Percentiles rank a stretch among this genome's conserved stretches.
Conservation (phyloP, 208 protist species). For the Trichomonas tenax region DNA sequence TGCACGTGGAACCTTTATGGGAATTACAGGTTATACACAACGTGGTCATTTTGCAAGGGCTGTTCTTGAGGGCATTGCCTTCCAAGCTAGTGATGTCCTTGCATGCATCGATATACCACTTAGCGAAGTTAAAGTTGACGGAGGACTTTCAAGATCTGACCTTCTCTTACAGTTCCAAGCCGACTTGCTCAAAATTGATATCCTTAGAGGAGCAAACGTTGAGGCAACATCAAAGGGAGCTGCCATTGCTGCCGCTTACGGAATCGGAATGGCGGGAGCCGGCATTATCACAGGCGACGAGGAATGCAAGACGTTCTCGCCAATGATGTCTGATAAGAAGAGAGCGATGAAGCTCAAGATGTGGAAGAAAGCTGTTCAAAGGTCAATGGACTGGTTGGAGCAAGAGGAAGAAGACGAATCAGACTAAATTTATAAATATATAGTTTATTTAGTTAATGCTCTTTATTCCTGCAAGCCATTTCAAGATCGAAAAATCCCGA, state of each 20-base stretch:
- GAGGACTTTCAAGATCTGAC: conserved; percentile 66
- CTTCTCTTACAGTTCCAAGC: conserved; percentile 79
- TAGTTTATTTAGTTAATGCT: not conserved
- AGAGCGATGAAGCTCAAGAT: not conserved
- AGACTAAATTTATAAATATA: not conserved
- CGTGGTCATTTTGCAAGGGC: conserved; percentile 43
- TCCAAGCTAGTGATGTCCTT: conserved; percentile 37
- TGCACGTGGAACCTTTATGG: conserved; percentile 62
- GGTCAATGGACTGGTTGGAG: conserved; percentile 13
- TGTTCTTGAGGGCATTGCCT: conserved; percentile 38
- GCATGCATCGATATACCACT: conserved; percentile 40
- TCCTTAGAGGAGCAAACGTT: conserved; percentile 21
- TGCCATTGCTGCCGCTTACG: conserved; percentile 28
- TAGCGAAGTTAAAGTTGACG: conserved; percentile 67
- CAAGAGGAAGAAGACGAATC: not conserved
- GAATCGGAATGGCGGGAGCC: not conserved
- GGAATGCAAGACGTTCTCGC: not conserved
- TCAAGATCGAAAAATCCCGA: no score
- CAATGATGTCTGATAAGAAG: not conserved
- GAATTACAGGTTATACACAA: conserved; percentile 55
- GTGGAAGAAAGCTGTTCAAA: conserved; percentile 22
- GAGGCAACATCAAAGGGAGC: conserved; percentile 42
- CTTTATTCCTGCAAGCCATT: no score
- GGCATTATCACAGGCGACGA: not conserved
- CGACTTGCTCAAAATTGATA: conserved; percentile 47